Base-by-base conservation (phyloP, 2,329 filamentous ascomycete species). In the Macrophomina tecta region DNA sequence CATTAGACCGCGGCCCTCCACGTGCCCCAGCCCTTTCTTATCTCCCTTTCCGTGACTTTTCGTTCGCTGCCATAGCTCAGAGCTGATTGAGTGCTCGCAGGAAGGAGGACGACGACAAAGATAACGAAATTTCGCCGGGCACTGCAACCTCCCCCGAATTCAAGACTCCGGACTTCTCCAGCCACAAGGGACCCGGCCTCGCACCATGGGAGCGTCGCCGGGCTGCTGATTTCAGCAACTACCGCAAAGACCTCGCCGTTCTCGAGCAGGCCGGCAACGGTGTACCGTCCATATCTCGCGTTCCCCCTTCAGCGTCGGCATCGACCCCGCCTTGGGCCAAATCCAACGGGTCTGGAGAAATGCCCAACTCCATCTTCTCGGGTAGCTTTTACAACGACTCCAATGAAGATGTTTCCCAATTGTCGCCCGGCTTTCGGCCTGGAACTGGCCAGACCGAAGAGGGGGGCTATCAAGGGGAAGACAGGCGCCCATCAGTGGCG, bases 401-500 rank as follows among this genome's bases (percentile, higher is more conserved):
- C 40, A 90, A 85, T 81, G 91, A 94, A 73, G 90, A 89, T 74
- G 75, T 90, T 14, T 73, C 78, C 16, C 92, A 92, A 72, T 81
- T 92, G 64, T 93, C 92, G 38, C 89, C 91, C 0, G 86, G 87
- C 65, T 89, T 90, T 73, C 86, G 89, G 46, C 85, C 87, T 2
- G 82, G 84, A 45, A 84, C 82, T 69, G 83, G 84, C 61, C 83
- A 76, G 66, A 79, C 81, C 69, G 82, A 81, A 68, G 76, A 72
- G 64, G 81, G 82, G 78, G 78, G 76, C 60, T 84, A 82, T 68
- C 78, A 81, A 46, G 74, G 74, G 66, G 91, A 97, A 74, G 90
- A 91, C 72, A 85, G 95, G 69, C 87, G 94, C 60, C 94, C 94
- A 2, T 98, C 95, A 4, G 86, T 93, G 61, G 93, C 93, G 46